A percentile compares a stretch with the other conserved stretches of the same genome.
These are phyloP conservation scores for Colletotrichum sp. DNA, from an alignment of 2,329 filamentous ascomycete species.

Conservation along the genomic window DNA sequence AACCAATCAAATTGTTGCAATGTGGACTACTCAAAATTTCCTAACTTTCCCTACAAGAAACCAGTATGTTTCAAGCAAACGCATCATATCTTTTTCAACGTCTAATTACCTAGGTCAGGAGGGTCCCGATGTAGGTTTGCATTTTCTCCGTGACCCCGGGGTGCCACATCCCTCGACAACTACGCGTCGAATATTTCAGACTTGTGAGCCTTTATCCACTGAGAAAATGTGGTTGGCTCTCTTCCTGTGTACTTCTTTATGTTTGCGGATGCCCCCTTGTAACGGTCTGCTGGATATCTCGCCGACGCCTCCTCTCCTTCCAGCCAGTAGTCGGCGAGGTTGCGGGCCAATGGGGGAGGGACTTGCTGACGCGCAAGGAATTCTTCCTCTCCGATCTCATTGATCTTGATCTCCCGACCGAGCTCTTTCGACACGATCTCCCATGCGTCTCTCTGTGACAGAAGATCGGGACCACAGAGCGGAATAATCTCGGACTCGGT, in stretches of 20 bases:
- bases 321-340: not conserved
- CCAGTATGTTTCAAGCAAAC: not conserved
- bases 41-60: not conserved
- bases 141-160: not conserved
- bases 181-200: not conserved
- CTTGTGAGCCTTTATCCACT: not conserved
- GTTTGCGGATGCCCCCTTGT: not conserved
- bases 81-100: not conserved
- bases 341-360: not conserved
- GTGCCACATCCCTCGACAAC: fast-evolving
- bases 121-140: not conserved
- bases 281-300: not conserved
- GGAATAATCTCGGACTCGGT: constrained; percentile 34
- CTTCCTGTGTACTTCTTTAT: not conserved
- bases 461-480: constrained; percentile 40
- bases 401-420: constrained; percentile 30
- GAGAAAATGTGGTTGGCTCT: not conserved
- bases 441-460: constrained; percentile 33
- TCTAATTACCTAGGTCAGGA: not conserved
- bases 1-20: not conserved
- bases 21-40: not conserved
- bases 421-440: constrained; percentile 32
- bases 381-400: not conserved
- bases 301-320: not conserved
- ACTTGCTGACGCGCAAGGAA: not conserved